These are phyloP conservation scores for Staphylotrichum longicolle DNA, from an alignment of 495 filamentous ascomycete species.

Conservation along the genomic window DNA sequence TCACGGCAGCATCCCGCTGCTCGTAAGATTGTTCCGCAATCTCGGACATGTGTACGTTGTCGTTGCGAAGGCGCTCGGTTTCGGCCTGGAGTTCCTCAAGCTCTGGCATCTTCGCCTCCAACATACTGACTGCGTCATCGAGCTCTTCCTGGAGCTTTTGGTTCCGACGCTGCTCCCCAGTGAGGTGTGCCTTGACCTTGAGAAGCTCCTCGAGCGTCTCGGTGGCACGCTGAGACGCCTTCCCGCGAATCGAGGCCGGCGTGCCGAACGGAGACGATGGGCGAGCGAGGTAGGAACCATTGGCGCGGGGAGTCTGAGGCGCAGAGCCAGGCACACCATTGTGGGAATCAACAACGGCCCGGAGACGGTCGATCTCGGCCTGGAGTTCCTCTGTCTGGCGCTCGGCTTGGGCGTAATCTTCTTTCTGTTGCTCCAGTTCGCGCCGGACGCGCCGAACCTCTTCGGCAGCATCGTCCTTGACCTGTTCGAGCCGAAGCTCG, in stretches of 20 bases:
- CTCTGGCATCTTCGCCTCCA: slow-evolving; percentile 68
- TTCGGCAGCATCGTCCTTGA: slow-evolving; percentile 75
- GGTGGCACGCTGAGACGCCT: slow-evolving; percentile 45
- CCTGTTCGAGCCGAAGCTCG: slow-evolving; percentile 69
- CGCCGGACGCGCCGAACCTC: slow-evolving; percentile 75
- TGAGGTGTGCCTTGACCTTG: slow-evolving; percentile 52
- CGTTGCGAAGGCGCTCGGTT: slow-evolving; percentile 62
- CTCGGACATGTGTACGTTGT: slow-evolving; percentile 78
- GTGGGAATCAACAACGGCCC: slow-evolving; percentile 38
- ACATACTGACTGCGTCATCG: slow-evolving; percentile 70
- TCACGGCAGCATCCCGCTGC: slow-evolving; percentile 57
- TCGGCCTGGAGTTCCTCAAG: slow-evolving; percentile 67
- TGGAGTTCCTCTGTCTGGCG: slow-evolving; percentile 72
- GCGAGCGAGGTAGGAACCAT: slow-evolving; percentile 48
- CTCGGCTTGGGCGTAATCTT: slow-evolving; percentile 68
- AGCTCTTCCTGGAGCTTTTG: slow-evolving; percentile 69
- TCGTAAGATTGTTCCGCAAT: slow-evolving; percentile 58
- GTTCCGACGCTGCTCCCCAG: slow-evolving; percentile 65
- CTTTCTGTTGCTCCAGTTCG: slow-evolving; percentile 76
- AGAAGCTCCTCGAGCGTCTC: slow-evolving; percentile 54
- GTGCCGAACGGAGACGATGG: slow-evolving; percentile 53
- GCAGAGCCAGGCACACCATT: slow-evolving; percentile 35
- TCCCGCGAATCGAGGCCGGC: slow-evolving; percentile 49
- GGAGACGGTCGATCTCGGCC: slow-evolving; percentile 64
- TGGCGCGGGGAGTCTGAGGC: slow-evolving; percentile 59